Conservation (phyloP, 805 yeast species). For the Yarrowia deformans region DNA sequence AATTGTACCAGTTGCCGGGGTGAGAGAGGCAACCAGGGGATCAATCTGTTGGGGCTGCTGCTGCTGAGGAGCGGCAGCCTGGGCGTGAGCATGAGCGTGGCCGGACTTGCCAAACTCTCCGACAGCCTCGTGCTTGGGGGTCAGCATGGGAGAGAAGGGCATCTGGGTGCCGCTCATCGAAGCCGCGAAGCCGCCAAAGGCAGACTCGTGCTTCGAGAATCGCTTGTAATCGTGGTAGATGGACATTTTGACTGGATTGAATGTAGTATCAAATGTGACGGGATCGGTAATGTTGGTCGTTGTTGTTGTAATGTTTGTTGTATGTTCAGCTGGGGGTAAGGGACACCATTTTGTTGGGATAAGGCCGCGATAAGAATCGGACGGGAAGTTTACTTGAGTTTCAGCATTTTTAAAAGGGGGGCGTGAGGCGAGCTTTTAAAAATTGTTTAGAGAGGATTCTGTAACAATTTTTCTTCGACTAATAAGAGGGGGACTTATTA, state of each 20-base stretch:
- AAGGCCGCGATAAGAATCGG: slow-evolving; percentile 38
- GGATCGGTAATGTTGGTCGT: slow-evolving; percentile 18
- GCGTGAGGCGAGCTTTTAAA: slow-evolving; percentile 39
- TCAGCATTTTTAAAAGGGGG: slow-evolving; percentile 39
- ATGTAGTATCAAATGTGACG: slow-evolving; percentile 21
- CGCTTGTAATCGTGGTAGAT: slow-evolving; percentile 34
- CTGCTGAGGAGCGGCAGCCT: slow-evolving; percentile 1
- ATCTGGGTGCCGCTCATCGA: slow-evolving; percentile 24
- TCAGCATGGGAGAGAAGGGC: slow-evolving; percentile 40
- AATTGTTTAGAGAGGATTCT: slow-evolving; percentile 34
- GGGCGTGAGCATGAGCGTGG: slow-evolving; percentile 12
- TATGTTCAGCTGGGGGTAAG: slow-evolving; percentile 14
- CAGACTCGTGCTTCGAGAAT: slow-evolving; percentile 46
- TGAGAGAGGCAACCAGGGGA: slow-evolving; percentile 39
- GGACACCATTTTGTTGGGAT: slow-evolving; percentile 21
- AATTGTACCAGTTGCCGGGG: slow-evolving; percentile 40
- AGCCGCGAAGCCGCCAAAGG: slow-evolving; percentile 45
- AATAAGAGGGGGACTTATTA: slow-evolving; percentile 38
- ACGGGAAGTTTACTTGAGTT: slow-evolving; percentile 32
- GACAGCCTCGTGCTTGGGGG: slow-evolving; percentile 39
- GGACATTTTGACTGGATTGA: slow-evolving; percentile 36
- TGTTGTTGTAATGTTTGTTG: slow-evolving; percentile 25
- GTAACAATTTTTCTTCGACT: slow-evolving; percentile 40
- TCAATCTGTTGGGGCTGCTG: slow-evolving; percentile 34
- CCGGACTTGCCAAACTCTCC: slow-evolving; percentile 35